Conservation (phyloP, 345 rosid genomes). For the Aethionema arabicum region DNA sequence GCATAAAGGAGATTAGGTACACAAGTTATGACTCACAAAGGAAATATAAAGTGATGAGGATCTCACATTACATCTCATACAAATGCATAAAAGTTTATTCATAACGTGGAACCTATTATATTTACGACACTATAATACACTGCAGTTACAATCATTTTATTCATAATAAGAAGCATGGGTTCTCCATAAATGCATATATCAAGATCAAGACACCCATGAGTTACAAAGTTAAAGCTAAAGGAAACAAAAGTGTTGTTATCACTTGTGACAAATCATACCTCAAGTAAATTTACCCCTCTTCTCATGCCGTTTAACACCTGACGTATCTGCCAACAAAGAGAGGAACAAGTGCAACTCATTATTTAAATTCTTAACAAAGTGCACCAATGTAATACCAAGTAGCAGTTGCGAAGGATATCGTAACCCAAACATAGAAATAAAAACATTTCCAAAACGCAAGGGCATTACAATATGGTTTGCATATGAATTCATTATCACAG, state of each 20-base stretch:
- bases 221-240: constrained; percentile 2
- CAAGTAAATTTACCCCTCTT: constrained; percentile 71
- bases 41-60: background rate
- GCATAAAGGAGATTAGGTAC: constrained; percentile 10
- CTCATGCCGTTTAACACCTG: constrained; percentile 80
- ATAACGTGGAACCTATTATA: background rate
- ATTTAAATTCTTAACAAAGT: background rate
- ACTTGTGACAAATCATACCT: constrained; percentile 51
- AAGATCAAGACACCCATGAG: background rate
- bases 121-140: constrained; percentile 7
- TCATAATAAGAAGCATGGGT: constrained; percentile 10
- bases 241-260: constrained; percentile 6
- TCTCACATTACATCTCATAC: background rate
- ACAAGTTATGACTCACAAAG: background rate
- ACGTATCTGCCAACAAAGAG: constrained; percentile 60
- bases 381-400: background rate
- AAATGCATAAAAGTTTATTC: background rate
- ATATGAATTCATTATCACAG: constrained; percentile 11
- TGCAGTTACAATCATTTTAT: constrained; percentile 13
- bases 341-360: constrained; percentile 28
- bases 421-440: background rate
- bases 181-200: background rate
- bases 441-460: constrained; percentile 11
- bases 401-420: constrained; percentile 10
- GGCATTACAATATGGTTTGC: constrained; percentile 3